These are phyloP conservation scores for Trichoderma hamatum DNA, from an alignment of 2,329 filamentous ascomycete genomes.

Conservation along the genomic window DNA sequence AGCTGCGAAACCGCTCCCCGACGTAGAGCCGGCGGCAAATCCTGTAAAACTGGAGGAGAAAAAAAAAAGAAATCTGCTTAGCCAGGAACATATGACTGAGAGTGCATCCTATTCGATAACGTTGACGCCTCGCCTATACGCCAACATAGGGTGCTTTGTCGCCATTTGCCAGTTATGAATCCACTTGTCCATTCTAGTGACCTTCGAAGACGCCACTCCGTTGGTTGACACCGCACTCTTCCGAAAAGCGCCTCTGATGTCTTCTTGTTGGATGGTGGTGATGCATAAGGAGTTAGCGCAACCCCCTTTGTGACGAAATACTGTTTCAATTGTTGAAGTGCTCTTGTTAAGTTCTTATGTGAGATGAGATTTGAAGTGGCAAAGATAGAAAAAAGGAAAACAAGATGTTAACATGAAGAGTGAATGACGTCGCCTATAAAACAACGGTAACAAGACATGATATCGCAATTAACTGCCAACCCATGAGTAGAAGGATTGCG, in stretches of 20 bases:
- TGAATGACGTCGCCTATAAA: not conserved
- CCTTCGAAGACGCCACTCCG: conserved; percentile 10
- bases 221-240: not conserved
- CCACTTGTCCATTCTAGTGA: conserved; percentile 10
- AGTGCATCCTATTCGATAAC: conserved; percentile 15
- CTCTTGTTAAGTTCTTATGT: not conserved
- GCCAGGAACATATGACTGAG: conserved; percentile 20
- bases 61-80: not conserved
- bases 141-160: not conserved
- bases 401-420: not conserved
- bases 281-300: not conserved
- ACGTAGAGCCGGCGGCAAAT: not conserved
- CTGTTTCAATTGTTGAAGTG: not conserved
- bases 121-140: conserved; percentile 5
- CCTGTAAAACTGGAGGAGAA: not conserved
- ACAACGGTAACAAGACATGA: not conserved
- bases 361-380: not conserved
- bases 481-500: not conserved
- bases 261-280: not conserved
- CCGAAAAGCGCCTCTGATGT: not conserved
- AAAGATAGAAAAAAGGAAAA: not conserved
- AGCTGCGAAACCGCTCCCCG: not conserved
- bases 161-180: not conserved
- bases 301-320: not conserved
- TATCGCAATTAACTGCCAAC: not conserved